phyloP scores from a whole-genome alignment of 805 yeast genomes.

The Saccharomycopsis guyanensis region DNA sequence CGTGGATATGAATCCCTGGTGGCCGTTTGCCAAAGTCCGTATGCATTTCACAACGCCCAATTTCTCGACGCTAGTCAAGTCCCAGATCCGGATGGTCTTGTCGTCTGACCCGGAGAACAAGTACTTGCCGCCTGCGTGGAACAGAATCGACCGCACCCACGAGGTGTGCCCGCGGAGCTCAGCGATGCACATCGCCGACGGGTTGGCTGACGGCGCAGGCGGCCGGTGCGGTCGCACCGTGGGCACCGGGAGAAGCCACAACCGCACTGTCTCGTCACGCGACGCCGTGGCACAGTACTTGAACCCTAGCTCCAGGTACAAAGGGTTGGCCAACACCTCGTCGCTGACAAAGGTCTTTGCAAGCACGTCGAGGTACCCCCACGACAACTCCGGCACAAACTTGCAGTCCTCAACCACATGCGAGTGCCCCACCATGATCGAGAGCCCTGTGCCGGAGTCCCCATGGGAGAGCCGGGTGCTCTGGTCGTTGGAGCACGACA shows the following conservation, averaged over 20 bases:
- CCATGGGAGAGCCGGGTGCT: constrained; percentile 61
- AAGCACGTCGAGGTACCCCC: constrained; percentile 40
- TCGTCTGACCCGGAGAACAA: constrained; percentile 76
- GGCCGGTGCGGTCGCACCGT: constrained; percentile 43
- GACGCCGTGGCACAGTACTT: constrained; percentile 74
- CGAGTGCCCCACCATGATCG: constrained; percentile 64
- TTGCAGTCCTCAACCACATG: constrained; percentile 75
- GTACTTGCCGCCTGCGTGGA: constrained; percentile 73
- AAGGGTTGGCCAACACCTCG: constrained; percentile 22
- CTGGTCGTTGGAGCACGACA: constrained; percentile 77
- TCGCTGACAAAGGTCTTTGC: constrained; percentile 30
- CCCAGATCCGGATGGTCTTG: constrained; percentile 71
- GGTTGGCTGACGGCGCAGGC: constrained; percentile 51
- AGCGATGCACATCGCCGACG: constrained; percentile 51
- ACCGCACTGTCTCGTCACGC: constrained; percentile 63
- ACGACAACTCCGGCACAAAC: constrained; percentile 52
- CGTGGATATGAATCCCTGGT: constrained; percentile 70
- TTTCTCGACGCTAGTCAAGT: constrained; percentile 38
- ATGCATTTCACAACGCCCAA: constrained; percentile 34
- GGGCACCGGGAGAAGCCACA: constrained; percentile 77
- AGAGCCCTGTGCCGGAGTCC: constrained; percentile 57
- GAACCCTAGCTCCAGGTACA: constrained; percentile 40
- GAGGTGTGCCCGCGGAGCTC: constrained; percentile 71
- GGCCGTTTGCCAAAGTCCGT: constrained; percentile 46
- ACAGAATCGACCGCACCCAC: constrained; percentile 67